These are phyloP conservation scores for Quercus suber DNA, from an alignment of 306 rosid genomes.

Conservation along the genomic window DNA sequence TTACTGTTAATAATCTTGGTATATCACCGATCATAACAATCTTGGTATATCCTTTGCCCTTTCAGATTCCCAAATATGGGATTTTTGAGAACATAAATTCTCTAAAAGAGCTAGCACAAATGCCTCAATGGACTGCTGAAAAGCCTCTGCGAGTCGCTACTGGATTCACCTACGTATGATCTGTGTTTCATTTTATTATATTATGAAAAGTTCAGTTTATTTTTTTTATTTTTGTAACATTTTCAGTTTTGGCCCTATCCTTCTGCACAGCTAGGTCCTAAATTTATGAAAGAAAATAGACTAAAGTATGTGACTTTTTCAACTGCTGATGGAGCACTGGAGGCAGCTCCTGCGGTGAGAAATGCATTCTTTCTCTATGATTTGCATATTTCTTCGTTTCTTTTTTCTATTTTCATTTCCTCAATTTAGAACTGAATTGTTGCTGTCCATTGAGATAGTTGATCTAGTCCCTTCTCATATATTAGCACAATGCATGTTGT, in stretches of 20 bases:
- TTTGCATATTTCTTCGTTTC: too few relatives aligned
- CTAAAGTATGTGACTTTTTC: constrained; percentile 47
- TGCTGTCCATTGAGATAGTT: background rate
- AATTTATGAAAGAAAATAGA: constrained; percentile 79
- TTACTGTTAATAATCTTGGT: background rate
- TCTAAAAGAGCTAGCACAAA: constrained; percentile 63
- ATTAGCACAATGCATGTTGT: background rate
- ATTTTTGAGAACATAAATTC: constrained; percentile 87
- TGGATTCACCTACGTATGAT: constrained; percentile 80
- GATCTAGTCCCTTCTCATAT: background rate
- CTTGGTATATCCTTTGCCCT: constrained; percentile 8
- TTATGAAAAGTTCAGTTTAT: background rate
- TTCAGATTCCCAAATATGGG: constrained; percentile 88
- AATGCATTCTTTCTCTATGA: background rate
- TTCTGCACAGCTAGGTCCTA: constrained; percentile 76
- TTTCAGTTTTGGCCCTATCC: constrained; percentile 10
- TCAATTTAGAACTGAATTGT: background rate
- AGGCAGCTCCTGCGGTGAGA: constrained; percentile 98
- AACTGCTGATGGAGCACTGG: constrained; percentile 66
- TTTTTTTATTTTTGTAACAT: background rate
- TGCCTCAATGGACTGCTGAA: constrained; percentile 83
- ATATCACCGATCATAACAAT: background rate
- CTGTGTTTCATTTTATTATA: constrained; percentile 3
- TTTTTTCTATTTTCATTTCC: background rate
- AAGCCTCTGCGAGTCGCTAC: constrained; percentile 94